phyloP scores from a whole-genome alignment of 179 eudicot genomes.

The Vitellaria paradoxa region DNA sequence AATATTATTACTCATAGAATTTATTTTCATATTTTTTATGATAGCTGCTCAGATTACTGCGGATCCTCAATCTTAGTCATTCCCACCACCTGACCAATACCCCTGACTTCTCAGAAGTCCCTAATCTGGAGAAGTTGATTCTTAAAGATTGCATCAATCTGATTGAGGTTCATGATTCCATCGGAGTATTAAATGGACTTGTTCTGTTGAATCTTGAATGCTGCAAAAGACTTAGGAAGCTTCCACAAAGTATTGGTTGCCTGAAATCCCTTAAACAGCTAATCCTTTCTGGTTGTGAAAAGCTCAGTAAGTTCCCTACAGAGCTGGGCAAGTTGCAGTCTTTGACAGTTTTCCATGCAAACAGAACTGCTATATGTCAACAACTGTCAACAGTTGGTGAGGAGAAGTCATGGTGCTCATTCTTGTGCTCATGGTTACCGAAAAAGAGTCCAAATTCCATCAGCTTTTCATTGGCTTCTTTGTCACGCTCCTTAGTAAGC shows the following conservation, averaged over 20 bases:
- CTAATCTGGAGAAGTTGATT: not conserved
- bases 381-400: not conserved
- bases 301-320: not conserved
- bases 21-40: too few relatives aligned
- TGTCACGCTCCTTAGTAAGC: not conserved
- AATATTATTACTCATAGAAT: too few relatives aligned
- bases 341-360: not conserved
- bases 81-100: not conserved
- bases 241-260: not conserved
- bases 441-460: not conserved
- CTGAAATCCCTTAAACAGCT: not conserved
- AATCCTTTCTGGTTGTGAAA: not conserved
- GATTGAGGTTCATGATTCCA: conserved; percentile 6
- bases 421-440: not conserved
- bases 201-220: not conserved
- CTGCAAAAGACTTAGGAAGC: conserved; percentile 1
- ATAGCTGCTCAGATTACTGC: not conserved
- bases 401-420: not conserved
- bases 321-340: not conserved
- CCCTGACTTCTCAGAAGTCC: conserved; percentile 3
- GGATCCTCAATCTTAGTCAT: conserved; percentile 5
- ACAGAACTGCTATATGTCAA: not conserved
- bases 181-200: not conserved
- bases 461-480: not conserved
- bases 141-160: conserved; percentile 10